Percentiles rank a stretch among this genome's conserved stretches.
Evolutionary conservation across 176 grass and related monocot species (phyloP).

Genomic region (Hsuehochloa calcarea): DNA sequence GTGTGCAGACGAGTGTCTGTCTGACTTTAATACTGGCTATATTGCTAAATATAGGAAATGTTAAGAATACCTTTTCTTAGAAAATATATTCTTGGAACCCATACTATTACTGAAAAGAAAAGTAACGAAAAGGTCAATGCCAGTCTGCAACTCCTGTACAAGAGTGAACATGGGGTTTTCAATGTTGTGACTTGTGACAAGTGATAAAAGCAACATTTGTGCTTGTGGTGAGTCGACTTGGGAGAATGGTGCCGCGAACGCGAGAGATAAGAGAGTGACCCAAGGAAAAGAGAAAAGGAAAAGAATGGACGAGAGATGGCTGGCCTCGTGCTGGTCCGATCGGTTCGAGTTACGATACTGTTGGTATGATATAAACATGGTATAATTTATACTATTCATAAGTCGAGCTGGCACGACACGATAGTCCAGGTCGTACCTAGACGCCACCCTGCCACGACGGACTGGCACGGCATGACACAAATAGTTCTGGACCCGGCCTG

Average conservation of each 20-base stretch:
- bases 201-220: not conserved
- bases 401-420: too few relatives aligned
- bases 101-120: not conserved
- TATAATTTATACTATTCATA: too few relatives aligned
- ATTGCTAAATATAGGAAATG: not conserved
- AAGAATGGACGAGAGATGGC: not conserved
- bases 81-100: not conserved
- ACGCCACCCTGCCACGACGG: too few relatives aligned
- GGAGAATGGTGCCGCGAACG: not conserved
- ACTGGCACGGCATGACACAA: too few relatives aligned
- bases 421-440: too few relatives aligned
- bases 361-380: too few relatives aligned
- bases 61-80: not conserved
- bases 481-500: too few relatives aligned
- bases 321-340: too few relatives aligned
- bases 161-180: not conserved
- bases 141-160: not conserved
- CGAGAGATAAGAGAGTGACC: not conserved
- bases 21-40: not conserved
- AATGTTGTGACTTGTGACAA: not conserved
- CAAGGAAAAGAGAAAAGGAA: not conserved
- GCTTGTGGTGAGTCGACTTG: not conserved
- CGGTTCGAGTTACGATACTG: too few relatives aligned
- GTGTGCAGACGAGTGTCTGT: not conserved
- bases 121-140: not conserved